A percentile compares a stretch with the other conserved stretches of the same genome.
phyloP scores from a whole-genome alignment of 208 protist species.

The Acanthamoeba castellanii region DNA sequence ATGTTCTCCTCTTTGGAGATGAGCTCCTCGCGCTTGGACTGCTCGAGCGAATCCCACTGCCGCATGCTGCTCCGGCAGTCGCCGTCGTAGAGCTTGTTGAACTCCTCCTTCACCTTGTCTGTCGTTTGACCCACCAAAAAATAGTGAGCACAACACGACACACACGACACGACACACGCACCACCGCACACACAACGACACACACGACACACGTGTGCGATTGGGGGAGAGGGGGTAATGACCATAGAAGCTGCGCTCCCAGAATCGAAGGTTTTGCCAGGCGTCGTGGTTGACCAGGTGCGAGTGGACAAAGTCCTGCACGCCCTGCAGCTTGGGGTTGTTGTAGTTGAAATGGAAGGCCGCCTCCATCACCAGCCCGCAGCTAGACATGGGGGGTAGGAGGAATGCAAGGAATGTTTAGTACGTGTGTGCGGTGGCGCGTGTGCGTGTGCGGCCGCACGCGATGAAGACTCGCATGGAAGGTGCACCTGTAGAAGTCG shows the following conservation, averaged over 20 bases:
- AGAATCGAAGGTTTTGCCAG: conserved; percentile 52
- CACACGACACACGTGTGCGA: neutral
- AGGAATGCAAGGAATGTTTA: neutral
- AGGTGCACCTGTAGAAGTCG: conserved; percentile 14
- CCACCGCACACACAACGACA: too few relatives aligned
- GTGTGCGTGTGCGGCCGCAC: neutral
- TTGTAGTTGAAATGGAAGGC: conserved; percentile 34
- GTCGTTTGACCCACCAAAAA: neutral
- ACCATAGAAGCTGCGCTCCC: conserved; percentile 60
- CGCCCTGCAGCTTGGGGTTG: neutral
- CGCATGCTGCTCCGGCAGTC: conserved; percentile 16
- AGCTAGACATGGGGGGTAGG: neutral
- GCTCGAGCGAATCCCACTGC: neutral
- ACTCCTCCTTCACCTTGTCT: conserved; percentile 64
- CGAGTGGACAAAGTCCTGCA: conserved; percentile 53
- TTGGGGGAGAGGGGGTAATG: neutral
- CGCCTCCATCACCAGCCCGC: conserved; percentile 23
- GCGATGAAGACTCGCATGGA: too few relatives aligned
- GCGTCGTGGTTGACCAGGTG: conserved; percentile 18
- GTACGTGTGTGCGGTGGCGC: neutral
- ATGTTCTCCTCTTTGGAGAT: conserved; percentile 49
- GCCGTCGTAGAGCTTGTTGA: conserved; percentile 23
- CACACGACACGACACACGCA: neutral
- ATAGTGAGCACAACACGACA: too few relatives aligned
- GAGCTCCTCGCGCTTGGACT: conserved; percentile 1